phyloP scores from a whole-genome alignment of 2,329 filamentous ascomycete genomes.

The Acephala macrosclerotiorum region DNA sequence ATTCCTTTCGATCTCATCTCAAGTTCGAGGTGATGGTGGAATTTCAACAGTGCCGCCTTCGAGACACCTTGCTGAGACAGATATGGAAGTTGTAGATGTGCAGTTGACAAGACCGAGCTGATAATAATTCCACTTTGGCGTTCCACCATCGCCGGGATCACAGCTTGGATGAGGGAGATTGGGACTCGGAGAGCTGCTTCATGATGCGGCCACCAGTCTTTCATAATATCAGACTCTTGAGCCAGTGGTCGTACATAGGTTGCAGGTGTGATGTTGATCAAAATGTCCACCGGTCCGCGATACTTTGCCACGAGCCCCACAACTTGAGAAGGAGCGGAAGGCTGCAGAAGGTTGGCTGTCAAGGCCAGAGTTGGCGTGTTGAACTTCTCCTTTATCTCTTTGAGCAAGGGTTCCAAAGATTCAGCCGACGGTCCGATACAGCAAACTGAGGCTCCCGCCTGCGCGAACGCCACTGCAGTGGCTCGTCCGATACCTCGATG shows the following conservation, averaged over 20 bases:
- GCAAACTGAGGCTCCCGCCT: conserved; percentile 43
- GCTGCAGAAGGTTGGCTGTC: conserved; percentile 28
- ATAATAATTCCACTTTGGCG: conserved; percentile 33
- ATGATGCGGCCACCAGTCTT: conserved; percentile 30
- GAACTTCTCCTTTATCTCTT: conserved; percentile 33
- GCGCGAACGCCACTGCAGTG: conserved; percentile 46
- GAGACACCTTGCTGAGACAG: conserved; percentile 26
- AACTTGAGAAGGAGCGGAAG: conserved; percentile 19
- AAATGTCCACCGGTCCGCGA: conserved; percentile 32
- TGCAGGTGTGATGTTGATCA: conserved; percentile 29
- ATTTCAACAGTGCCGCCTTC: conserved; percentile 33
- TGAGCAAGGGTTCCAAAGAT: conserved; percentile 30
- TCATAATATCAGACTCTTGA: conserved; percentile 23
- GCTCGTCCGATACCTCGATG: conserved; percentile 47
- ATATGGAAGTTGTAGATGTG: conserved; percentile 24
- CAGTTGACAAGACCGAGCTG: conserved; percentile 21
- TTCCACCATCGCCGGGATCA: conserved; percentile 33
- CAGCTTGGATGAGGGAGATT: conserved; percentile 32
- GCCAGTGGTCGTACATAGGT: conserved; percentile 22
- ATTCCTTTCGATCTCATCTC: conserved; percentile 35
- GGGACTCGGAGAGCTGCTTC: conserved; percentile 22
- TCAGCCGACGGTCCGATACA: conserved; percentile 28
- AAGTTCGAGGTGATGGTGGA: conserved; percentile 34
- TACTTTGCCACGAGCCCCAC: conserved; percentile 24
- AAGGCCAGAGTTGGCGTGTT: conserved; percentile 29